Conservation (phyloP, 2,329 filamentous ascomycete species). For the Cladosporium halotolerans region DNA sequence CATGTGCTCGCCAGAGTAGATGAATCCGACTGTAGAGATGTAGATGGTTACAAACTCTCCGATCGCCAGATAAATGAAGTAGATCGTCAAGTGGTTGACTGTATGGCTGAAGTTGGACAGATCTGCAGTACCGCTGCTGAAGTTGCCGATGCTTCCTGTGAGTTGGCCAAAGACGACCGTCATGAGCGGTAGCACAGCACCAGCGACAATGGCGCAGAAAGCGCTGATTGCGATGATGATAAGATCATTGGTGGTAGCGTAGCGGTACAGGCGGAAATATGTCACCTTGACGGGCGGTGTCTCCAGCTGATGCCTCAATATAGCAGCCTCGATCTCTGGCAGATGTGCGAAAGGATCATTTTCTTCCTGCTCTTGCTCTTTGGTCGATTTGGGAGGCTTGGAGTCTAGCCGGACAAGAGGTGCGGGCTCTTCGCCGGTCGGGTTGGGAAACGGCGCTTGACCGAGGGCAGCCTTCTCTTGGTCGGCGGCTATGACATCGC, state of each 20-base stretch:
- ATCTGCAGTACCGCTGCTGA: slow-evolving; percentile 30
- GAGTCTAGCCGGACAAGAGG: slow-evolving; percentile 24
- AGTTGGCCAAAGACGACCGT: slow-evolving; percentile 66
- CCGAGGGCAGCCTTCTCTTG: slow-evolving; percentile 26
- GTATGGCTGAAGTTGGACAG: slow-evolving; percentile 50
- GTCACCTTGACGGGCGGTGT: slow-evolving; percentile 38
- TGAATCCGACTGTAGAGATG: slow-evolving; percentile 78
- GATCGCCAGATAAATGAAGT: slow-evolving; percentile 80
- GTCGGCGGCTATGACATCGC: slow-evolving; percentile 22
- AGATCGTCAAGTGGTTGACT: slow-evolving; percentile 62
- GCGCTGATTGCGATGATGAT: slow-evolving; percentile 35
- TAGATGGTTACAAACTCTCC: slow-evolving; percentile 74
- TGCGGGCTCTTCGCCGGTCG: slow-evolving; percentile 21
- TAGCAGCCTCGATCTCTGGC: slow-evolving; percentile 32
- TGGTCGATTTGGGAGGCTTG: slow-evolving; percentile 18
- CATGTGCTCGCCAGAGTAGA: slow-evolving; percentile 53
- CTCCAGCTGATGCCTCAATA: slow-evolving; percentile 35
- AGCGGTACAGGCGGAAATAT: slow-evolving; percentile 39
- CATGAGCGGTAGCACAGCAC: slow-evolving; percentile 34
- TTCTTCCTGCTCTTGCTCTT: slow-evolving; percentile 18
- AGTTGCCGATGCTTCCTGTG: slow-evolving; percentile 62
- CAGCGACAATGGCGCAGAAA: slow-evolving; percentile 30
- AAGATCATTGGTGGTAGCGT: slow-evolving; percentile 37
- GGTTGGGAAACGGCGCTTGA: slow-evolving; percentile 25
- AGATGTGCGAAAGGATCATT: slow-evolving; percentile 32